These are phyloP conservation scores for Datisca glomerata DNA, from an alignment of 306 rosid species.

Conservation along the genomic window DNA sequence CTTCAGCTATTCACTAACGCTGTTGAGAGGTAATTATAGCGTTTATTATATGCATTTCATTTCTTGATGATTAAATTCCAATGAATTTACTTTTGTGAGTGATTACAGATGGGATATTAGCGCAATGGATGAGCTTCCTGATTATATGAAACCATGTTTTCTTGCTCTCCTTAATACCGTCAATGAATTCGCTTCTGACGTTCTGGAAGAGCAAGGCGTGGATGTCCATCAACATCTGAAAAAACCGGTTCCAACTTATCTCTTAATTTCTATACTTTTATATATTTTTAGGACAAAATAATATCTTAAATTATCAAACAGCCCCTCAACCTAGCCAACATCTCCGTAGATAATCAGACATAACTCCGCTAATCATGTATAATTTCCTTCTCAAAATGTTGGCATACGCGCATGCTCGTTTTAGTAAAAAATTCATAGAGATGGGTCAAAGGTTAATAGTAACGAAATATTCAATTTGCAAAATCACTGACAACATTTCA, in stretches of 20 bases:
- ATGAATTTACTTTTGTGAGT: background rate
- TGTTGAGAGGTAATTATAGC: background rate
- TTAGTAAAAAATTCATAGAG: too few species aligned
- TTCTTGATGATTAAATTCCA: background rate
- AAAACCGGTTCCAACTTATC: too few species aligned
- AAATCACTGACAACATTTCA: too few species aligned
- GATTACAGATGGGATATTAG: slow-evolving; percentile 8
- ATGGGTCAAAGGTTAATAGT: too few species aligned
- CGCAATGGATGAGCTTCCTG: slow-evolving; percentile 7
- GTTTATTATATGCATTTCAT: background rate
- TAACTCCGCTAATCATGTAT: too few species aligned
- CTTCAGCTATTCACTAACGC: background rate
- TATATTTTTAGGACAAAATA: too few species aligned
- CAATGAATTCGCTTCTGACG: slow-evolving; percentile 6
- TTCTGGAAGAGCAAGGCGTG: background rate
- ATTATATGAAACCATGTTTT: slow-evolving; percentile 12
- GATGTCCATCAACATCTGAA: background rate
- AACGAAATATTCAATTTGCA: too few species aligned
- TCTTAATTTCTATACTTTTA: too few species aligned
- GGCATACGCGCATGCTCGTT: too few species aligned
- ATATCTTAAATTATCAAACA: background rate
- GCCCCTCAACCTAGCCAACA: too few species aligned
- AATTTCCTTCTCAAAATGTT: too few species aligned
- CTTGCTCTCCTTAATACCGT: background rate
- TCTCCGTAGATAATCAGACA: too few species aligned